Evolutionary conservation across 306 rosid genomes (phyloP).

Genomic region (Canavalia gladiata): DNA sequence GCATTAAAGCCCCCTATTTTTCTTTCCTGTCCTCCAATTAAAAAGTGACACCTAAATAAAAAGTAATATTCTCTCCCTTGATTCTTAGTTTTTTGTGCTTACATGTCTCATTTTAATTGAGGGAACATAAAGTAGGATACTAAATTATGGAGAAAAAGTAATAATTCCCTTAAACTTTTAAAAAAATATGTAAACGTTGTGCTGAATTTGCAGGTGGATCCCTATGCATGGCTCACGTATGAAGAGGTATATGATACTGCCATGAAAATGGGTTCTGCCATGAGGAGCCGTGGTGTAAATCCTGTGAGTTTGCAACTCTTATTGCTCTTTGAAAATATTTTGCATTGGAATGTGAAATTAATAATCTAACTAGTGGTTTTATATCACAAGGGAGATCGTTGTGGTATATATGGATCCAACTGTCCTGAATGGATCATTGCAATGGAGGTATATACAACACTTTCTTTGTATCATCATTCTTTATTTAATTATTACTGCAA

Average conservation of each 20-base stretch:
- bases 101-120: not conserved
- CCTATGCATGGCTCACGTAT: slow-evolving; percentile 55
- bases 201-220: slow-evolving; percentile 46
- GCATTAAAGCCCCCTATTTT: not conserved
- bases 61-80: not conserved
- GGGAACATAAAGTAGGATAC: not conserved
- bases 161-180: not conserved
- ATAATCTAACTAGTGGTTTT: slow-evolving; percentile 26
- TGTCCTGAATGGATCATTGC: slow-evolving; percentile 88
- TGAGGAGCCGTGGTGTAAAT: slow-evolving; percentile 69
- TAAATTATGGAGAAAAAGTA: not conserved
- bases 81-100: not conserved
- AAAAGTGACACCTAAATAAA: too few species aligned
- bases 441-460: slow-evolving; percentile 78
- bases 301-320: slow-evolving; percentile 66
- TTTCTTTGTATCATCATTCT: not conserved
- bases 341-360: slow-evolving; percentile 14
- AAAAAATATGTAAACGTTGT: slow-evolving; percentile 16
- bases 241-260: slow-evolving; percentile 75
- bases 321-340: not conserved
- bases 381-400: slow-evolving; percentile 74
- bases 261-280: slow-evolving; percentile 74
- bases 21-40: not conserved
- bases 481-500: not conserved
- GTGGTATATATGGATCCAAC: slow-evolving; percentile 88